Evolutionary conservation across 2,329 filamentous ascomycete species (phyloP).

Genomic region (Colletotrichum shisoi): DNA sequence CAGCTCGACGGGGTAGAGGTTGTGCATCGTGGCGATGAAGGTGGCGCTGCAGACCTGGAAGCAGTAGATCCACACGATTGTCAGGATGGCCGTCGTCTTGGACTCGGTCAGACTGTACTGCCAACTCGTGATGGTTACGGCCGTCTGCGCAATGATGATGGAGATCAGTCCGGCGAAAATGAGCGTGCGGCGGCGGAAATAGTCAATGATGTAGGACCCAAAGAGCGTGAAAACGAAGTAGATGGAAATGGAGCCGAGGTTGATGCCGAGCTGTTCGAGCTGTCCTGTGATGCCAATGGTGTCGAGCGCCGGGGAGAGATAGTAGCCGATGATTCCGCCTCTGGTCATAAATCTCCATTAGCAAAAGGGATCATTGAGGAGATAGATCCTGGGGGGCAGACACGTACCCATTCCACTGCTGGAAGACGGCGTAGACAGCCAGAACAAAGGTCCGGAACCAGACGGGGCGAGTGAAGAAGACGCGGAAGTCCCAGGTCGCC

Average conservation of each 20-base stretch:
- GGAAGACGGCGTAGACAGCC: slow-evolving; percentile 56
- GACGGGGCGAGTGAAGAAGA: slow-evolving; percentile 56
- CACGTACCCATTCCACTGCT: slow-evolving; percentile 49
- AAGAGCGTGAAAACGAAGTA: slow-evolving; percentile 57
- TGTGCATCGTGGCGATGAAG: slow-evolving; percentile 58
- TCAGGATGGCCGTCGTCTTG: slow-evolving; percentile 51
- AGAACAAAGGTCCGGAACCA: slow-evolving; percentile 55
- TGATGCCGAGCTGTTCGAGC: slow-evolving; percentile 53
- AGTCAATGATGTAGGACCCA: slow-evolving; percentile 54
- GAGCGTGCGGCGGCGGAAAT: slow-evolving; percentile 53
- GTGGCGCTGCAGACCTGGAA: slow-evolving; percentile 58
- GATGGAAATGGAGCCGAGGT: slow-evolving; percentile 53
- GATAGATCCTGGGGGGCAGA: too few species aligned
- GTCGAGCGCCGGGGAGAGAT: slow-evolving; percentile 52
- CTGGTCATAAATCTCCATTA: slow-evolving; percentile 40
- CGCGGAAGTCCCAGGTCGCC: slow-evolving; percentile 55
- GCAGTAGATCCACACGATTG: slow-evolving; percentile 57
- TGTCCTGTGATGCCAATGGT: slow-evolving; percentile 52
- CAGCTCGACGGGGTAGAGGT: slow-evolving; percentile 56
- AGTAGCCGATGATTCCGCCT: slow-evolving; percentile 55
- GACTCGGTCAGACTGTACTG: slow-evolving; percentile 48
- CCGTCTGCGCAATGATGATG: slow-evolving; percentile 56
- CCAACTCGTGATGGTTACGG: slow-evolving; percentile 59
- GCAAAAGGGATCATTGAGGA: neutral
- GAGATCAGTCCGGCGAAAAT: slow-evolving; percentile 44